Evolutionary conservation across 2,329 filamentous ascomycete genomes (phyloP).

Genomic region (Ophiostoma ips): DNA sequence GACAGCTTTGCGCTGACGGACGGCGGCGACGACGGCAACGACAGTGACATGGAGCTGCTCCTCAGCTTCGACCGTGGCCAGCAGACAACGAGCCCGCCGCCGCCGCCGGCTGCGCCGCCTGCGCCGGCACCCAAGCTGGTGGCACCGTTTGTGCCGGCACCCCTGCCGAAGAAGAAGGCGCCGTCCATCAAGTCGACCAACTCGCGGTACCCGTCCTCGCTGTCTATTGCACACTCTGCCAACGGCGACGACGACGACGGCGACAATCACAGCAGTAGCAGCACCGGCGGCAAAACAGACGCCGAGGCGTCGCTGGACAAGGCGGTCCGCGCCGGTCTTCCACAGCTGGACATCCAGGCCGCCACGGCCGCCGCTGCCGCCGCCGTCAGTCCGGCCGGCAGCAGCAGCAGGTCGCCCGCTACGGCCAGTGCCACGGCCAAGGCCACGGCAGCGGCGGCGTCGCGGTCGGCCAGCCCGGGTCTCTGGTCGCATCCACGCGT

Average conservation of each 20-base stretch:
- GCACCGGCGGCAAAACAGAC: neutral
- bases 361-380: neutral
- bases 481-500: constrained; percentile 28
- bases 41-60: constrained; percentile 25
- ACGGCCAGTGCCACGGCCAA: neutral
- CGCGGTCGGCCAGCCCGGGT: constrained; percentile 16
- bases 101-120: neutral
- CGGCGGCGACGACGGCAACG: constrained; percentile 28
- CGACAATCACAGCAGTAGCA: neutral
- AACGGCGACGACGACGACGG: constrained; percentile 2
- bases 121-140: neutral
- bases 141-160: neutral
- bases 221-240: constrained; percentile 5
- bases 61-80: constrained; percentile 10
- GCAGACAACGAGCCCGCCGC: neutral
- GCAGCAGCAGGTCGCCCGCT: too few relatives aligned
- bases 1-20: constrained; percentile 16
- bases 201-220: constrained; percentile 3
- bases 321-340: neutral
- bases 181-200: constrained; percentile 1
- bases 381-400: neutral
- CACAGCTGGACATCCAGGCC: constrained; percentile 1
- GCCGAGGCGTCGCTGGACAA: neutral
- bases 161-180: constrained; percentile 1
- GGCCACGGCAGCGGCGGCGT: neutral